Base-by-base conservation (phyloP, 352 stramenopile genomes). In the Pythium dissimile region DNA sequence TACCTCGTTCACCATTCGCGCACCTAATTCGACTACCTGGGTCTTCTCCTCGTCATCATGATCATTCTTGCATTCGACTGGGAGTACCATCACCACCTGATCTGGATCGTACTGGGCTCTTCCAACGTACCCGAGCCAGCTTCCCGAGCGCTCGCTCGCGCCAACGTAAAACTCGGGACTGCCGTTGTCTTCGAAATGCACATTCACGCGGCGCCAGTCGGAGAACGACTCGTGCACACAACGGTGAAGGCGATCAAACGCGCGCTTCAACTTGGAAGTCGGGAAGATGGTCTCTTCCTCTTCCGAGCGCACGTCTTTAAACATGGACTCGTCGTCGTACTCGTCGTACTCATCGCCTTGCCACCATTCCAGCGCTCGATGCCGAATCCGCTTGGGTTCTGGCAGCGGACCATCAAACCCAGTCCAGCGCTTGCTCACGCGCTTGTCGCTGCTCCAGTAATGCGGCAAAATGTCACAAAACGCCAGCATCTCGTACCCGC, bases 111-210 rank as follows among this genome's bases (percentile, higher is more conserved):
- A n/a, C n/a, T n/a, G n/a, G n/a, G n/a, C n/a, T n/a, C n/a, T n/a
- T n/a, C 38, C 50, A 5, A 58, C 27, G 41, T 49, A 48, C 3
- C 50, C 50, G 38, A 58, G n/a, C 50, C 50, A 58, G 10, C 50
- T 35, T 5, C 50, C 50, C 10, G 50, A 58, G 2, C 10, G 15
- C 16, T 49, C 49, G 50, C 50, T 58, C 28, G 6, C 28, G 4
- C 50, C 50, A 18, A 58, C 41, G 50, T 58, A 58, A 28, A 58
- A 58, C 38, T 55, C 48, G 12, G 48, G 32, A 45, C 48, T 55
- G 6, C 12, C 8, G 20, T 35, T 2, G 12, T 37, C 32, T 2
- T 23, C n/a, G 8, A 37, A 18, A 15, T 55, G 44, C 7, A 46
- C 34, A 23, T 55, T 31, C 4, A 46, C 18, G 13, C 48, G 48